Evolutionary conservation across 352 stramenopile species (phyloP), one percentile per base, ranked within the genome.

Genomic region (Globisporangium rhizosaccharum): DNA sequence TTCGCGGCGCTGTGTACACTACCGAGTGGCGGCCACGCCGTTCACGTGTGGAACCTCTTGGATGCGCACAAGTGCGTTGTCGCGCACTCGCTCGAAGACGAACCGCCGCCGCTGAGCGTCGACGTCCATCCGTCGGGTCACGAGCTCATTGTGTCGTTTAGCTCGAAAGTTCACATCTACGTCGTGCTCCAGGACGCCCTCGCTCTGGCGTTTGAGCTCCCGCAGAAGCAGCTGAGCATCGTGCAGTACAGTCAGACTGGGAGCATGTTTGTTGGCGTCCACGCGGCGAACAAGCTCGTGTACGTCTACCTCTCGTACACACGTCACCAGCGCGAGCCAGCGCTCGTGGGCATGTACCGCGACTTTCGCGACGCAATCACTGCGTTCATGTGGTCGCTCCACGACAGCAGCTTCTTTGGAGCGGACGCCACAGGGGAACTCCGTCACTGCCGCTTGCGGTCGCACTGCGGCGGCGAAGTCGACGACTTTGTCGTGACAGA

Each of bases 181-280:
- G 73, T 77, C 15, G 61, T 89, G 12, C 60, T 92, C 25, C 73
- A 88, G 41, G 81, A 92, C 53, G 68, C 73, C 0, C 50, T 92
- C 3, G 71, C 73, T 20, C 62, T 90, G 15, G 74, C 59, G 30
- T 92, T 88, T 51, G 83, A 92, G 53, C 59, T 88, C 9, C 63
- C 68, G 1, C 64, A 83, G 20, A 89, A 88, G 37, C 79, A 90
- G 39, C 70, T 86, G 17, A 75, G 73, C 2, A 70, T 84, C 5
- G 71, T 86, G 8, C 67, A 73, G 25, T 92, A 92, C 65, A 88
- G 76, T 37, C 56, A 71, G 14, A 89, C 67, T 17, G 82, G 82
- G 1, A 79, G 65, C 23, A 63, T 82, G 23, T 75, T 90, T 53
- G 68, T 68, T 15, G 65, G 65, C 1, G 67, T 76, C 0, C 76